Evolutionary conservation across 345 rosid species (phyloP).

Genomic region (Camelina neglecta): DNA sequence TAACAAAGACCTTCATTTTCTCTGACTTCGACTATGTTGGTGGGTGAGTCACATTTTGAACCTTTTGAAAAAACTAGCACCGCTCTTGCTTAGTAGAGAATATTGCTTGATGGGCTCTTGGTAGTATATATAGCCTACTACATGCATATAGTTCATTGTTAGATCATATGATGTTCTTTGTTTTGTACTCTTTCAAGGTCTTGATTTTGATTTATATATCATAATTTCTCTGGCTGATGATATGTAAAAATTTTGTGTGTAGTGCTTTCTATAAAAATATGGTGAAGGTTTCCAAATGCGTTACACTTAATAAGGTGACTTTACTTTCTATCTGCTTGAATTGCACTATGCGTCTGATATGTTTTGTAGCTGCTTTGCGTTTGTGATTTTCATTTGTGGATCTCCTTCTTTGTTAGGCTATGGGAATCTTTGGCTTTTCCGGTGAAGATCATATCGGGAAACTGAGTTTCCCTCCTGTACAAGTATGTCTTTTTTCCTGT

Average conservation of each 20-base stretch:
- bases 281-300: conserved; percentile 90
- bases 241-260: conserved; percentile 32
- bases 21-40: conserved; percentile 90
- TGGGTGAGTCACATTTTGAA: conserved; percentile 58
- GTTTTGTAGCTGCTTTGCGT: not conserved
- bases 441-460: conserved; percentile 98
- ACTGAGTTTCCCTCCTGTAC: conserved; percentile 91
- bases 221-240: conserved; percentile 13
- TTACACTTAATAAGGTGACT: conserved; percentile 82
- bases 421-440: conserved; percentile 86
- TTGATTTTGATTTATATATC: conserved; percentile 2
- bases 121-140: not conserved
- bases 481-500: conserved; percentile 54
- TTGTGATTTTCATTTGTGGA: conserved; percentile 18
- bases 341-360: conserved; percentile 6
- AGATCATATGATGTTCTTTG: not conserved
- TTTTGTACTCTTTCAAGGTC: not conserved
- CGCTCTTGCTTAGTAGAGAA: not conserved
- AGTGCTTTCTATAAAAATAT: conserved; percentile 89
- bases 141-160: not conserved
- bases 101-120: not conserved
- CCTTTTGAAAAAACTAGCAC: not conserved
- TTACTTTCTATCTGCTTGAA: not conserved
- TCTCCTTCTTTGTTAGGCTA: conserved; percentile 54
- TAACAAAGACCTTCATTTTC: conserved; percentile 86